These are phyloP conservation scores for Ogataea trehaloabstinens DNA, from an alignment of 805 yeast species.

Conservation along the genomic window DNA sequence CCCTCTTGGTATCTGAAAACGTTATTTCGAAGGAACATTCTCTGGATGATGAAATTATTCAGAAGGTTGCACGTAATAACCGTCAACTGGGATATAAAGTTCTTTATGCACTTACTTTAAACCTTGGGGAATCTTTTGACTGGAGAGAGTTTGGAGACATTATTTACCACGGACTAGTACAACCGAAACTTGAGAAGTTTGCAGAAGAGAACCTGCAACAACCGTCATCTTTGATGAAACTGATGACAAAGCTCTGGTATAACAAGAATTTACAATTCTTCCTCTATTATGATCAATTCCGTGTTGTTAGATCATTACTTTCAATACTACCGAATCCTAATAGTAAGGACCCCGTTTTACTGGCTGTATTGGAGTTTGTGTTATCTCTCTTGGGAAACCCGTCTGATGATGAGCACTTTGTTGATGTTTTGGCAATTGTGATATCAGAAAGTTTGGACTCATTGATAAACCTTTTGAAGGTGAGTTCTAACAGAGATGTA, in stretches of 20 bases:
- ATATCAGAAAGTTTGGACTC: constrained; percentile 55
- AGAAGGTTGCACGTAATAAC: constrained; percentile 52
- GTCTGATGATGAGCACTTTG: constrained; percentile 40
- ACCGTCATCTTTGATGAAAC: constrained; percentile 70
- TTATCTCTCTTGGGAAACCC: constrained; percentile 41
- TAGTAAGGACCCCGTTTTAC: constrained; percentile 67
- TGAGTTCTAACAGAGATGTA: constrained; percentile 42
- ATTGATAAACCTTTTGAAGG: constrained; percentile 49
- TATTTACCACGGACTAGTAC: constrained; percentile 54
- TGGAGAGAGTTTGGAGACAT: constrained; percentile 56
- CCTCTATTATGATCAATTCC: constrained; percentile 52
- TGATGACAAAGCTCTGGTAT: constrained; percentile 60
- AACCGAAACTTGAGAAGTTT: constrained; percentile 66
- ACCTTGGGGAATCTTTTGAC: constrained; percentile 46
- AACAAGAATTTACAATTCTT: constrained; percentile 46
- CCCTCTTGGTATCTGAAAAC: constrained; percentile 53
- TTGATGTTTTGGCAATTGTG: constrained; percentile 50
- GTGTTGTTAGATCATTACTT: constrained; percentile 55
- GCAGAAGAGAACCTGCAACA: constrained; percentile 78
- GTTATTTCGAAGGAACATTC: constrained; percentile 27
- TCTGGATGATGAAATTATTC: constrained; percentile 23
- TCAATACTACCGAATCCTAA: constrained; percentile 49
- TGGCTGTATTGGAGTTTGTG: constrained; percentile 54
- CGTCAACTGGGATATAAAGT: constrained; percentile 70
- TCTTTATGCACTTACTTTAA: constrained; percentile 52